Evolutionary conservation across 108 stramenopile genomes (phyloP), one percentile per base, ranked within the genome.

Genomic region (Epipyxis sp.): DNA sequence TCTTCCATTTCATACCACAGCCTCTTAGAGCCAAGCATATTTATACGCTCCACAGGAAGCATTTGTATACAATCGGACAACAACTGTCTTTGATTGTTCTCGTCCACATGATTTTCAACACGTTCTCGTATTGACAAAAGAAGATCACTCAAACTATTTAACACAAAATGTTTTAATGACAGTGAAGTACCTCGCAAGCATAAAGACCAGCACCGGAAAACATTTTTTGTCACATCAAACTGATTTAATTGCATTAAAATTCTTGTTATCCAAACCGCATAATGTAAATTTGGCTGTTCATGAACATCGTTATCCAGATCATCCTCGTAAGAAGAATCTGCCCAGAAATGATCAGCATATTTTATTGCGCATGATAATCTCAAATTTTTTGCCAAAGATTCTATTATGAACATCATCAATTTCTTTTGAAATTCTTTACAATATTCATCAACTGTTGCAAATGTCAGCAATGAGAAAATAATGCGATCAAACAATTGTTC

Each of bases 1-100:
- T 74, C 71, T 57, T 74, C 71, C 71, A 74, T 74, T 57, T 74
- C 71, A 27, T 74, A 42, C 71, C 71, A 74, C 25, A 74, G 50
- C 10, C 71, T 13, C 29, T 25, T 46, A 10, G 32, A 39, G 50
- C 6, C 71, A 34, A 74, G 27, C 50, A 6, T 27, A 13, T 10
- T 29, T 6, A 35, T 43, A 10, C 71, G 6, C n/a, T 42, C 10
- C 71, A 57, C 40, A 39, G 71, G 32, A 74, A 68, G 29, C 20
- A 68, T 40, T 20, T n/a, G n/a, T n/a, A n/a, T n/a, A n/a, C 46
- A 50, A 13, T 6, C 6, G 46, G 46, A 50, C 20, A 50, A 20
- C 46, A 50, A 50, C 20, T 20, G 13, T 50, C 20, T 50, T 20
- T 13, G 20, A 13, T 50, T 6, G 46, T 50, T 50, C 13, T 13